Evolutionary conservation across 257 asterid species (phyloP), one percentile per base, ranked within the genome.

Genomic region (Salvia splendens): DNA sequence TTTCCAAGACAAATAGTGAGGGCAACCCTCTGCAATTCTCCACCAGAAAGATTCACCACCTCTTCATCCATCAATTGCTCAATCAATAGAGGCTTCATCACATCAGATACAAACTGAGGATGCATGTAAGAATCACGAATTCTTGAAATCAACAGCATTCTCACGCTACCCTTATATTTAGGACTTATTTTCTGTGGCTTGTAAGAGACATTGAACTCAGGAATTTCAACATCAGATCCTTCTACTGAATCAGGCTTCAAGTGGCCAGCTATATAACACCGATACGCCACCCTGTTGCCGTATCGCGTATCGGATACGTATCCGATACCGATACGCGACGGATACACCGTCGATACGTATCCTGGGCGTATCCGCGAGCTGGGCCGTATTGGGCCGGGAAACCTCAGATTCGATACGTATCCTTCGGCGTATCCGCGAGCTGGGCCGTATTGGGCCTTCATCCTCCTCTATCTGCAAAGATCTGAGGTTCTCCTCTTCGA

Each of bases 11-110:
- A 94, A 3, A 94, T 85, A 49, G 92, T 74, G 46, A 94, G 80
- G 62, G 97, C 97, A 68, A 94, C 99, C 79, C 99, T 83, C 77
- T 94, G 99, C 70, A 94, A 82, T 80, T 94, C 99, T 84, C 99
- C 99, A 83, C 99, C 99, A 65, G 99, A 94, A 68, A 94, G 97
- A 68, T 91, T 94, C 73, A 84, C 88, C 65, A 94, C 97, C 61
- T 87, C 93, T 78, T 91, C 97, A 82, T 94, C 97, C 97, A 94
- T 91, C 52, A 94, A 83, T 82, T 91, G 96, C 80, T 94, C 99
- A 73, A 94, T 94, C 72, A 86, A 89, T 70, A 94, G 96, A 78
- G 99, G 99, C 77, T 88, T 91, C 96, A 94, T 91, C 61, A 94
- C 99, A 82, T 94, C 99, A 12, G 97, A 87, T 4, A 81, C 77